These are phyloP conservation scores for Cucurbita maxima DNA, from an alignment of 306 rosid genomes.

Conservation along the genomic window DNA sequence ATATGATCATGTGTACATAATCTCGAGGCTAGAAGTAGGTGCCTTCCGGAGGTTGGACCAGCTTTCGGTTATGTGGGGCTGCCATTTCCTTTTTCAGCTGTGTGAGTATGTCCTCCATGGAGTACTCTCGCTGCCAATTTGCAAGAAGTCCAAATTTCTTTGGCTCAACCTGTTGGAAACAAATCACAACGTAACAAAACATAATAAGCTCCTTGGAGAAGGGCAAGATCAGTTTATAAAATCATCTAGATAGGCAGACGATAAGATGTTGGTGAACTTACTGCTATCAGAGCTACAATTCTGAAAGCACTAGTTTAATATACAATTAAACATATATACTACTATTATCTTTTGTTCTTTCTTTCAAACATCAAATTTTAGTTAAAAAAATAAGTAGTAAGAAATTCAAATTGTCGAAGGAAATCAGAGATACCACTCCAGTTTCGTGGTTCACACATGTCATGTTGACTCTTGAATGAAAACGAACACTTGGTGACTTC, in stretches of 20 bases:
- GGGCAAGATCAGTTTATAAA: neutral
- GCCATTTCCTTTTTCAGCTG: slow-evolving; percentile 99
- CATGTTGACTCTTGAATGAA: slow-evolving; percentile 95
- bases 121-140: slow-evolving; percentile 96
- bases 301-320: neutral
- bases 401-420: neutral
- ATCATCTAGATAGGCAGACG: neutral
- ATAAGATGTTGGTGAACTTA: neutral
- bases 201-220: neutral
- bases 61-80: slow-evolving; percentile 85
- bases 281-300: neutral
- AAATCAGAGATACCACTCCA: slow-evolving; percentile 67
- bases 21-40: slow-evolving; percentile 71
- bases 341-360: neutral
- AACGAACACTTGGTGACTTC: slow-evolving; percentile 94
- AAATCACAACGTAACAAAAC: neutral
- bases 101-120: slow-evolving; percentile 95
- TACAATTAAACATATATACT: neutral
- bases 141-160: slow-evolving; percentile 90
- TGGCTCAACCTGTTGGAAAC: slow-evolving; percentile 65
- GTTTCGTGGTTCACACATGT: slow-evolving; percentile 97
- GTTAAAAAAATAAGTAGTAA: neutral
- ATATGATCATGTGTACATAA: slow-evolving; percentile 3
- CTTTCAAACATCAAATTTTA: neutral
- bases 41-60: slow-evolving; percentile 99